These are phyloP conservation scores for Cymodocea nodosa DNA, from an alignment of 116 monocot genomes.

Conservation along the genomic window DNA sequence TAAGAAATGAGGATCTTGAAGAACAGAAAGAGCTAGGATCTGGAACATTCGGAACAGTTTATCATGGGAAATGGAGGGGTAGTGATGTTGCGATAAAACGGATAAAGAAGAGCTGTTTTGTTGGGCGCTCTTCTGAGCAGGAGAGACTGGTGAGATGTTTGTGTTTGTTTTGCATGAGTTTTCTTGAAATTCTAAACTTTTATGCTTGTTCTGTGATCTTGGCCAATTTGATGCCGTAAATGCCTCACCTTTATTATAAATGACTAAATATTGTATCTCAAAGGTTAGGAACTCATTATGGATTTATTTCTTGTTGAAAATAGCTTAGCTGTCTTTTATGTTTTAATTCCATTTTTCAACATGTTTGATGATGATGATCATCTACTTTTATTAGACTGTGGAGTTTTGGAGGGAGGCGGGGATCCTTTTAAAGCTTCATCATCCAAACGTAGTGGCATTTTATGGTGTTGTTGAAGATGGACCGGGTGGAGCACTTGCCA, in stretches of 20 bases:
- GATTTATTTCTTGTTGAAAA: too few relatives aligned
- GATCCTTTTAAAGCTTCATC: conserved; percentile 92
- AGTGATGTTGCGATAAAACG: conserved; percentile 95
- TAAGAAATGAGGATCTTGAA: conserved; percentile 94
- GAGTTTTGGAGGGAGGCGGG: conserved; percentile 98
- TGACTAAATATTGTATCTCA: too few relatives aligned
- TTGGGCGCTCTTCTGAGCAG: conserved; percentile 87
- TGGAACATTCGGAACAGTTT: conserved; percentile 95
- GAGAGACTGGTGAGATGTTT: conserved; percentile 56
- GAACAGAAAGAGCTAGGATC: conserved; percentile 90
- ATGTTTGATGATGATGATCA: neutral
- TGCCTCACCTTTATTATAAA: neutral
- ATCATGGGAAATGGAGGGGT: conserved; percentile 99
- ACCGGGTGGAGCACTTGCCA: conserved; percentile 85
- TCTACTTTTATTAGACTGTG: conserved; percentile 28
- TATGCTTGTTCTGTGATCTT: neutral
- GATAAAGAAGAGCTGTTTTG: conserved; percentile 94
- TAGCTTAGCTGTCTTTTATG: neutral
- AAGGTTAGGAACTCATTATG: too few relatives aligned
- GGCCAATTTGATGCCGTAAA: neutral
- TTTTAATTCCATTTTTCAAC: neutral
- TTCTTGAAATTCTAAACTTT: neutral
- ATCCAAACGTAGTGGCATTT: conserved; percentile 98
- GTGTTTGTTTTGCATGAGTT: neutral
- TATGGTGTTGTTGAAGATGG: conserved; percentile 96